phyloP scores from a whole-genome alignment of 805 yeast species.

The Osmozyma mogii region DNA sequence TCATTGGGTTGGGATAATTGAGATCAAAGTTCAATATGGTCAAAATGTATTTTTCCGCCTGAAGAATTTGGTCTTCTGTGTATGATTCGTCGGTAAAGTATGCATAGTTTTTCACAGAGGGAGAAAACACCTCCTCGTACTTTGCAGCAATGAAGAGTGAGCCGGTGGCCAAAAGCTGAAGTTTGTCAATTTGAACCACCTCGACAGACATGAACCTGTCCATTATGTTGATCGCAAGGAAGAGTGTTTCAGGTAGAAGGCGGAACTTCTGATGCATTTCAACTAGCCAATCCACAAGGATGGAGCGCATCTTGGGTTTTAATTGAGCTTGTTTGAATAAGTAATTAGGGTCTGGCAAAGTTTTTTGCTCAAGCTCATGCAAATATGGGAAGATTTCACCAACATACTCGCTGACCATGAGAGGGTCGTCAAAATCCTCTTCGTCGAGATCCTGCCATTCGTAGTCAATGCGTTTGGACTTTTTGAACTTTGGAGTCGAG shows the following conservation, averaged over 20 bases:
- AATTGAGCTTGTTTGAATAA: slow-evolving; percentile 55
- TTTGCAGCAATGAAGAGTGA: slow-evolving; percentile 85
- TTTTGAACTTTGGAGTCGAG: slow-evolving; percentile 19
- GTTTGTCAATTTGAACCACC: slow-evolving; percentile 64
- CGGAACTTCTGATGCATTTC: slow-evolving; percentile 82
- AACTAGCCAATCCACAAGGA: slow-evolving; percentile 88
- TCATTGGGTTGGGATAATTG: slow-evolving; percentile 84
- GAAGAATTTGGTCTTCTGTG: slow-evolving; percentile 70
- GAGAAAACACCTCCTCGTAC: slow-evolving; percentile 86
- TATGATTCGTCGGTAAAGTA: slow-evolving; percentile 84
- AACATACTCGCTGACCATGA: slow-evolving; percentile 92
- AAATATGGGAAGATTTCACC: slow-evolving; percentile 77
- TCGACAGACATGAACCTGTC: slow-evolving; percentile 78
- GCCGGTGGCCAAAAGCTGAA: slow-evolving; percentile 83
- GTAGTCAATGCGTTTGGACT: slow-evolving; percentile 34
- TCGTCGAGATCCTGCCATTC: slow-evolving; percentile 70
- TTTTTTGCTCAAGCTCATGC: slow-evolving; percentile 61
- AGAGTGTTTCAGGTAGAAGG: slow-evolving; percentile 78
- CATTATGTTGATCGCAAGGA: slow-evolving; percentile 75
- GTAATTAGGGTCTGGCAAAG: slow-evolving; percentile 68
- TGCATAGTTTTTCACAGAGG: slow-evolving; percentile 78
- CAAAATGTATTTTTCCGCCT: slow-evolving; percentile 74
- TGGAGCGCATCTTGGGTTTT: slow-evolving; percentile 77
- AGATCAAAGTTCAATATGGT: slow-evolving; percentile 66
- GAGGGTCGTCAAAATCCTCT: slow-evolving; percentile 59